Conservation (phyloP, 2,329 filamentous ascomycete genomes). For the Phialophora chinensis region DNA sequence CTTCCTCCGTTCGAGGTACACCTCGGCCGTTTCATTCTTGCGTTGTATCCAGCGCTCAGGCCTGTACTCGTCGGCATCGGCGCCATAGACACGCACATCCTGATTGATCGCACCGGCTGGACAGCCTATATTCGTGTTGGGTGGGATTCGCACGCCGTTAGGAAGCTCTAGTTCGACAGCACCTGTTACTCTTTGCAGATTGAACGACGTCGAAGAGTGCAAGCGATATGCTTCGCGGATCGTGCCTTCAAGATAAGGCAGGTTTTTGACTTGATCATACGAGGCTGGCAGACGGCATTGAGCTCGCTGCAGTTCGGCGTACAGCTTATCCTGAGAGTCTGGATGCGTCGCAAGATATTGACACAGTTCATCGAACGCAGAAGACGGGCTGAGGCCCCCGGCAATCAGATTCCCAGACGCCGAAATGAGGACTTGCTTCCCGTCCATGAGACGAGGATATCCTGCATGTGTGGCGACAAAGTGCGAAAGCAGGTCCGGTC, state of each 20-base stretch:
- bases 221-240: constrained; percentile 20
- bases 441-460: constrained; percentile 18
- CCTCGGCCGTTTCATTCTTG: neutral
- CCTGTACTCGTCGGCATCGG: constrained; percentile 11
- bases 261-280: constrained; percentile 12
- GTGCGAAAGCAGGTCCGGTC: constrained; percentile 20
- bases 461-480: constrained; percentile 19
- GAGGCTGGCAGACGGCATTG: constrained; percentile 4
- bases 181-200: constrained; percentile 19
- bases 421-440: constrained; percentile 15
- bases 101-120: constrained; percentile 18
- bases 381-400: constrained; percentile 18
- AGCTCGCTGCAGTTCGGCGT: constrained; percentile 10
- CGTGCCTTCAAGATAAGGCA: constrained; percentile 20
- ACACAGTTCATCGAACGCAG: constrained; percentile 17
- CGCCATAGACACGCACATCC: constrained; percentile 12
- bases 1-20: constrained; percentile 11
- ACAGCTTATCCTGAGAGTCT: constrained; percentile 20
- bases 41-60: constrained; percentile 22
- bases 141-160: constrained; percentile 17
- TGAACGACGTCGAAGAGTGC: constrained; percentile 11
- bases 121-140: constrained; percentile 20
- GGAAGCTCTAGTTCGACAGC: constrained; percentile 10
- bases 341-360: constrained; percentile 14
- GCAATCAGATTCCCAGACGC: constrained; percentile 24